These are phyloP conservation scores for Phialemoniopsis sp. DNA, from an alignment of 2,329 filamentous ascomycete species.

Conservation along the genomic window DNA sequence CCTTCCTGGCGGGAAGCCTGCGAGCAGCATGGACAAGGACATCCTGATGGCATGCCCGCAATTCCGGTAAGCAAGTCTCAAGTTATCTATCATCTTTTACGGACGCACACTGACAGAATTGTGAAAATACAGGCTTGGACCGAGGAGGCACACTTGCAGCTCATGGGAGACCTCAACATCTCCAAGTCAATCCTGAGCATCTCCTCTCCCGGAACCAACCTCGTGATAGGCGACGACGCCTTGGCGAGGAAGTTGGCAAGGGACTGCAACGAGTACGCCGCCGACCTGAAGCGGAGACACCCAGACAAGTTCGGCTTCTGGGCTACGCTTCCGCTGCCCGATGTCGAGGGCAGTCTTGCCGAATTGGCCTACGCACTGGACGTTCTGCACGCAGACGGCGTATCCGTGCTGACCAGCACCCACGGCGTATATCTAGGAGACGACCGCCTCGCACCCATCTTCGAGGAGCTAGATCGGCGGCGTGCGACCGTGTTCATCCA, in stretches of 20 bases:
- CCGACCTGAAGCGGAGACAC: conserved; percentile 18
- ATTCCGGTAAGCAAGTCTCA: conserved; percentile 23
- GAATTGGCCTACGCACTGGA: conserved; percentile 32
- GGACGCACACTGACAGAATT: background rate
- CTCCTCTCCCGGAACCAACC: conserved; percentile 46
- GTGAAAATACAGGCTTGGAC: too few species aligned
- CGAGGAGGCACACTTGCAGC: conserved; percentile 34
- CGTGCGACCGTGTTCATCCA: too few species aligned
- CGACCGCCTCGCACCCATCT: too few species aligned
- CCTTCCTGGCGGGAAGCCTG: too few species aligned
- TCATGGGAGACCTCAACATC: conserved; percentile 47
- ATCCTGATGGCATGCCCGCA: conserved; percentile 46
- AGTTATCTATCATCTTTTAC: too few species aligned
- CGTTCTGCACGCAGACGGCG: conserved; percentile 27
- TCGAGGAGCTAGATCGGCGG: too few species aligned
- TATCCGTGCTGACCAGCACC: conserved; percentile 35
- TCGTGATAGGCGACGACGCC: conserved; percentile 26
- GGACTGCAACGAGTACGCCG: conserved; percentile 22
- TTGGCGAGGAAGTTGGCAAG: conserved; percentile 16
- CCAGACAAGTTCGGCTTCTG: conserved; percentile 32
- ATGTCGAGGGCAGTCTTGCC: conserved; percentile 18
- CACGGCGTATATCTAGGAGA: conserved; percentile 32
- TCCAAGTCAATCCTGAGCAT: conserved; percentile 49
- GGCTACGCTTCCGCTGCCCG: conserved; percentile 28
- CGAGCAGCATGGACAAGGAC: too few species aligned